Conservation (phyloP, 1,284 basidiomycete species). For the Ustilago xerochloae region DNA sequence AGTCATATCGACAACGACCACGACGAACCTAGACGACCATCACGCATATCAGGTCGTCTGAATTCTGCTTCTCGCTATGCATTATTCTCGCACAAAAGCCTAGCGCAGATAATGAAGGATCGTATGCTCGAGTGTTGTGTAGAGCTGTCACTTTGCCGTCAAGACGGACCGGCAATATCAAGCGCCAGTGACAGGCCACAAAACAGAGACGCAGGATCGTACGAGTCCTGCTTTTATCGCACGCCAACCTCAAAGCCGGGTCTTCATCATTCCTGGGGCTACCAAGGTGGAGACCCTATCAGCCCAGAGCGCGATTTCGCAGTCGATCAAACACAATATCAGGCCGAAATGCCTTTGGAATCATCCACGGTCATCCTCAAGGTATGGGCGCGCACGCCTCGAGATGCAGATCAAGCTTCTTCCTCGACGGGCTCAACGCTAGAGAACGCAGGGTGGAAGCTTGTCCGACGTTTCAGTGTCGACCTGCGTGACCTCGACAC, state of each 20-base stretch:
- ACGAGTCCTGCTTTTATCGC: no score
- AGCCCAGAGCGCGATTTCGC: slow-evolving; percentile 37
- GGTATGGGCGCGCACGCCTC: slow-evolving; percentile 21
- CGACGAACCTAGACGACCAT: slow-evolving; percentile 13
- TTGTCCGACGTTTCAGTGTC: slow-evolving; percentile 19
- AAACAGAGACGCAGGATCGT: no score
- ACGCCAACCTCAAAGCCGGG: slow-evolving; percentile 29
- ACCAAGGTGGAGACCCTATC: slow-evolving; percentile 30
- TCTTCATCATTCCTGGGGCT: slow-evolving; percentile 48
- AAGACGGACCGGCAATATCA: no score
- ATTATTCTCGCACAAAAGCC: slow-evolving; percentile 34
- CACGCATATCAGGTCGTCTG: slow-evolving; percentile 14
- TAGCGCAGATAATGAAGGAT: slow-evolving; percentile 43
- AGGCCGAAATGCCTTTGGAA: neutral
- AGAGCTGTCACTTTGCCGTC: slow-evolving; percentile 21
- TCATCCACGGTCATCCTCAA: slow-evolving; percentile 17
- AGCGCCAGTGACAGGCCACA: no score
- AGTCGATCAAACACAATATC: neutral
- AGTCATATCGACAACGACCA: slow-evolving; percentile 12
- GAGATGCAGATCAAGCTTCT: neutral
- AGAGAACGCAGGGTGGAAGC: slow-evolving; percentile 21
- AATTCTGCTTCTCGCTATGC: slow-evolving; percentile 28
- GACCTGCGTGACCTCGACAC: slow-evolving; percentile 41
- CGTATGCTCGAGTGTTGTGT: slow-evolving; percentile 46
- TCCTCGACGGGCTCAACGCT: neutral